Evolutionary conservation across 2,329 filamentous ascomycete species (phyloP).

Genomic region (Diaporthe sp.): DNA sequence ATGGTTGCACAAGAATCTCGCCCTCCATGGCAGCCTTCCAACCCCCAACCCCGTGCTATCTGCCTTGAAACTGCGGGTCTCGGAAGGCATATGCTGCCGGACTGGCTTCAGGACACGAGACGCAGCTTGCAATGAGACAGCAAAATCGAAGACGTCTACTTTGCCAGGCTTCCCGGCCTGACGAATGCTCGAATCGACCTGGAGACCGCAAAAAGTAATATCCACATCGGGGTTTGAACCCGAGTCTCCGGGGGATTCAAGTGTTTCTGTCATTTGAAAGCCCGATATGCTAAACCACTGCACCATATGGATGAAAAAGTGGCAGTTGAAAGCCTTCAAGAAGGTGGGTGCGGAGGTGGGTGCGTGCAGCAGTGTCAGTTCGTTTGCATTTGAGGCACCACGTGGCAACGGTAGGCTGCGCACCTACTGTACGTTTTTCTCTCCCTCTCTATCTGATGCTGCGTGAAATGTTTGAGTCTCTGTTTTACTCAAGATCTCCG

Average conservation of each 20-base stretch:
- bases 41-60: not conserved
- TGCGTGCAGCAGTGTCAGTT: not conserved
- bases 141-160: too few species aligned
- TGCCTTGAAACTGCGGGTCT: not conserved
- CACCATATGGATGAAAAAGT: not conserved
- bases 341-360: not conserved
- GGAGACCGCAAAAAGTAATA: not conserved
- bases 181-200: not conserved
- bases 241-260: slow-evolving; percentile 22
- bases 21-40: not conserved
- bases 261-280: not conserved
- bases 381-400: not conserved
- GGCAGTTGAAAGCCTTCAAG: not conserved
- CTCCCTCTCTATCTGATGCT: not conserved
- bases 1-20: not conserved
- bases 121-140: not conserved
- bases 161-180: too few species aligned
- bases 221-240: slow-evolving; percentile 30
- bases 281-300: slow-evolving; percentile 31
- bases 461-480: not conserved
- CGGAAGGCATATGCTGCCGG: not conserved
- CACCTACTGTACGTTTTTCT: not conserved
- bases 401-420: not conserved
- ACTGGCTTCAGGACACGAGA: not conserved
- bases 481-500: not conserved